Percentiles rank a stretch among this genome's conserved stretches.
phyloP scores from a whole-genome alignment of 371 early-diverging fungal genomes.

The Mortierella sp. region DNA sequence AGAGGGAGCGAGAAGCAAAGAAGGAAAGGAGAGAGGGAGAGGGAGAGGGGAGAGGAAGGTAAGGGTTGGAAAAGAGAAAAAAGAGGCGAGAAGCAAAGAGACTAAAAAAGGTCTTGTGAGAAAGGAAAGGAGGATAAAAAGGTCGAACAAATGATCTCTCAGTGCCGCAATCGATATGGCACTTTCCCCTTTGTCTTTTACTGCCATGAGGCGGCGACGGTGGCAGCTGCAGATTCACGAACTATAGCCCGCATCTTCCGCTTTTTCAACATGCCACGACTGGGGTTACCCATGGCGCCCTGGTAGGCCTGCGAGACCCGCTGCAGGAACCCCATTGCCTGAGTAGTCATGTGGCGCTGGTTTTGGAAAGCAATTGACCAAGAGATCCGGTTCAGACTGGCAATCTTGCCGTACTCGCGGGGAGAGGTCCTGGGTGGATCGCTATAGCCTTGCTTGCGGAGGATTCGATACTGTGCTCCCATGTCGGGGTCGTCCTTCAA shows the following conservation, averaged over 20 bases:
- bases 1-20: too few species aligned
- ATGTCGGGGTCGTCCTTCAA: not conserved
- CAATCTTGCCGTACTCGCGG: constrained; percentile 5
- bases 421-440: constrained; percentile 1
- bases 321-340: constrained; percentile 14
- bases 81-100: too few species aligned
- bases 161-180: too few species aligned
- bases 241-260: not conserved
- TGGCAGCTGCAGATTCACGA: not conserved
- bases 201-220: not conserved
- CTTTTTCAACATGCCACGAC: constrained; percentile 9
- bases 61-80: too few species aligned
- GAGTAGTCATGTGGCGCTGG: constrained; percentile 4
- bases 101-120: too few species aligned
- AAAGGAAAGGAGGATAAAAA: too few species aligned
- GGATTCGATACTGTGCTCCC: not conserved
- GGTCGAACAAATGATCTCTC: too few species aligned
- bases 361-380: constrained; percentile 6
- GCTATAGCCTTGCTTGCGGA: not conserved
- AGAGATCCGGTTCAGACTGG: constrained; percentile 1
- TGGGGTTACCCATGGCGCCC: not conserved
- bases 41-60: too few species aligned
- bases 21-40: too few species aligned
- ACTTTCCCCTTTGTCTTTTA: not conserved
- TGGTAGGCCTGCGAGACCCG: constrained; percentile 11